A percentile compares a stretch with the other conserved stretches of the same genome.
phyloP scores from a whole-genome alignment of 106 monocot genomes.

The Triglochin maritima region DNA sequence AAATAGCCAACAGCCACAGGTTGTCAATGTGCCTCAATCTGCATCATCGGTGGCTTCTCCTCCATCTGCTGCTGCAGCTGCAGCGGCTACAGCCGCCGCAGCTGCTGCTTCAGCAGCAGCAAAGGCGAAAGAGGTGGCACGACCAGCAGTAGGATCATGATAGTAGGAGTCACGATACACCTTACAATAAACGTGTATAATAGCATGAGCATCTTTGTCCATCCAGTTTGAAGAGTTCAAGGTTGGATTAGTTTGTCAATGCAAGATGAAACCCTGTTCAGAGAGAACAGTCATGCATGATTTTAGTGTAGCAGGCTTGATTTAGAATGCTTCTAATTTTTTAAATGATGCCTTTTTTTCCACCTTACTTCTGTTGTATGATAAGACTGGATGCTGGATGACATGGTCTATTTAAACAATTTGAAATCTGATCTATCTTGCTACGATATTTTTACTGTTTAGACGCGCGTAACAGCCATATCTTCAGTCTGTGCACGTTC shows the following conservation, averaged over 20 bases:
- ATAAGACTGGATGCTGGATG: too few species aligned
- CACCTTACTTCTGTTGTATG: too few species aligned
- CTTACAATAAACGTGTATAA: neutral
- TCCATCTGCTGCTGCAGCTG: slow-evolving; percentile 34
- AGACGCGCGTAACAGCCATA: too few species aligned
- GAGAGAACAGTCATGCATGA: neutral
- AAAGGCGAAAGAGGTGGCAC: slow-evolving; percentile 84
- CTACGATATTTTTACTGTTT: too few species aligned
- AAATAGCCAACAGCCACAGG: slow-evolving; percentile 21
- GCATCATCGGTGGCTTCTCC: slow-evolving; percentile 18
- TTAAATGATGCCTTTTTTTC: too few species aligned
- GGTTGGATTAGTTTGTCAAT: neutral
- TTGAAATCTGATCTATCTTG: too few species aligned
- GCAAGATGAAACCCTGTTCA: neutral
- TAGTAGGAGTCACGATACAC: neutral
- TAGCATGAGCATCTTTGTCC: neutral
- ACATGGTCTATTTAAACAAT: too few species aligned
- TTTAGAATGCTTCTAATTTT: too few species aligned
- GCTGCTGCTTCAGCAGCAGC: slow-evolving; percentile 67
- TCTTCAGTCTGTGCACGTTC: too few species aligned
- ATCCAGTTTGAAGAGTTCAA: neutral
- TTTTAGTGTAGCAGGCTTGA: too few species aligned
- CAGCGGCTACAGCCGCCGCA: slow-evolving; percentile 48
- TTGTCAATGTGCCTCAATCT: slow-evolving; percentile 7
- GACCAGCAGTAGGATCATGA: slow-evolving; percentile 69